These are phyloP conservation scores for Nephelium lappaceum DNA, from an alignment of 345 rosid species.

Conservation along the genomic window DNA sequence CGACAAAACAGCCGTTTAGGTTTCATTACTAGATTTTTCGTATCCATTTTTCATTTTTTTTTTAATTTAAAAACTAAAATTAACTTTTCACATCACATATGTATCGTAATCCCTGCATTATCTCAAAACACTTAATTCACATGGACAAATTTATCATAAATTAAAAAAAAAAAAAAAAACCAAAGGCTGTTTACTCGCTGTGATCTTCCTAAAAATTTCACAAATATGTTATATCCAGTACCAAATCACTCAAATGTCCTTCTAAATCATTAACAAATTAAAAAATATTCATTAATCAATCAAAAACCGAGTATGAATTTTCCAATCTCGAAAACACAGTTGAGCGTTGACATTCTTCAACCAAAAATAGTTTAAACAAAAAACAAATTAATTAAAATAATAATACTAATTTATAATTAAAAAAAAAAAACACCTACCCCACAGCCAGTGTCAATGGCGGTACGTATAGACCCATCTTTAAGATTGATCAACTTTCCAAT, in stretches of 20 bases:
- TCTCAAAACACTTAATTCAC: background rate
- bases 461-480: slow-evolving; percentile 54
- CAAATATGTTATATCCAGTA: background rate
- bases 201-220: background rate
- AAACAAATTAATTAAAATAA: background rate
- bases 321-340: no score
- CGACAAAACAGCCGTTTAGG: background rate
- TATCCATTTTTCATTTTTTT: background rate
- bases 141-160: background rate
- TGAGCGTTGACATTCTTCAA: no score
- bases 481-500: slow-evolving; percentile 58
- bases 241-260: background rate
- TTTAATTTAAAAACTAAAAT: no score
- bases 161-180: background rate
- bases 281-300: no score
- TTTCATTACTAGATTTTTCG: background rate
- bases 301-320: background rate
- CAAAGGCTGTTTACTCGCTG: no score
- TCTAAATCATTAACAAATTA: no score
- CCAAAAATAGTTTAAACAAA: background rate
- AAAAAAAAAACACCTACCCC: slow-evolving; percentile 44
- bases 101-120: background rate
- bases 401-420: background rate
- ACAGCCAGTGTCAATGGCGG: slow-evolving; percentile 76
- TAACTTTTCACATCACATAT: background rate